Conservation (phyloP, 768 basidiomycete genomes). For the Leccinum boreale region DNA sequence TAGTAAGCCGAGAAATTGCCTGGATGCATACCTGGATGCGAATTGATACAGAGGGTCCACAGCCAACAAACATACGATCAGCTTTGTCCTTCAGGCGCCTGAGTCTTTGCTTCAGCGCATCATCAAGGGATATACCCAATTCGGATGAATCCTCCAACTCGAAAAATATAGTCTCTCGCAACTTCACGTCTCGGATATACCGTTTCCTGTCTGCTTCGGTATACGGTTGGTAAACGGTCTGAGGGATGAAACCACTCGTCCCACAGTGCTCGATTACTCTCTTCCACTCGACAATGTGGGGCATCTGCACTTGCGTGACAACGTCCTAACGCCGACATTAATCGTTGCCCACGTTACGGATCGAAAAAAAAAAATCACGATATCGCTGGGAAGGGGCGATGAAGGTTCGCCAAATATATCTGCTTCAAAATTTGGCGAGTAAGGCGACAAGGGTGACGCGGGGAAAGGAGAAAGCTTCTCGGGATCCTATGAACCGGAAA, state of each 20-base stretch:
- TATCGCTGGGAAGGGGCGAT: not conserved
- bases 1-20: not conserved
- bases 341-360: not conserved
- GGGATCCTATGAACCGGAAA: constrained; percentile 9
- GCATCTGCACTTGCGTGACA: constrained; percentile 17
- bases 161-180: constrained; percentile 67
- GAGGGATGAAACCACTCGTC: constrained; percentile 58
- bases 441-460: constrained; percentile 10
- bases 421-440: constrained; percentile 1
- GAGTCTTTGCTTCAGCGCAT: constrained; percentile 61
- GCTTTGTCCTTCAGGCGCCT: constrained; percentile 55
- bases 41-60: constrained; percentile 79
- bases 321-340: constrained; percentile 20
- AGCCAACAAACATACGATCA: constrained; percentile 63
- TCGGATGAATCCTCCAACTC: constrained; percentile 48
- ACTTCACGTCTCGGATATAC: constrained; percentile 67
- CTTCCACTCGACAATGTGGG: constrained; percentile 30
- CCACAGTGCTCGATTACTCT: constrained; percentile 15
- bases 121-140: constrained; percentile 59
- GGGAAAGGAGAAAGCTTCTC: constrained; percentile 8
- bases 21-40: constrained; percentile 57
- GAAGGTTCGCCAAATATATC: not conserved
- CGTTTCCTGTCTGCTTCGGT: constrained; percentile 74
- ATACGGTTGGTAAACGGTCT: constrained; percentile 70
- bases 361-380: constrained; percentile 9